phyloP scores from a whole-genome alignment of 345 rosid species.

The Eucalyptus marginata region DNA sequence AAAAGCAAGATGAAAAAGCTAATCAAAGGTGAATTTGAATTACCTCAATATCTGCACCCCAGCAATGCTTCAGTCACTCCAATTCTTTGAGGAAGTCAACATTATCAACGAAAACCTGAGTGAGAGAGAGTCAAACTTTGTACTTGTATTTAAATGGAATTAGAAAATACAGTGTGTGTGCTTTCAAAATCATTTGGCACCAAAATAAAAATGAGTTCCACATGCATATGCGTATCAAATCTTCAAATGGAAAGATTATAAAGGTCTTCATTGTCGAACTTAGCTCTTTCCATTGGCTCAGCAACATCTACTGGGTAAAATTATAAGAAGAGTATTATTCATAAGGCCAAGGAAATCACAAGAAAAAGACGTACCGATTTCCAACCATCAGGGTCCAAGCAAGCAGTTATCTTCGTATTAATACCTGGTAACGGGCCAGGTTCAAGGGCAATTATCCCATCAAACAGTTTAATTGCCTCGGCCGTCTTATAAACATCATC shows the following conservation, averaged over 20 bases:
- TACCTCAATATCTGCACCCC: background rate
- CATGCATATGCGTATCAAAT: background rate
- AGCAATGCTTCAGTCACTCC: slow-evolving; percentile 25
- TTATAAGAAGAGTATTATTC: background rate
- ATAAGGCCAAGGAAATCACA: background rate
- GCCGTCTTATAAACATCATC: slow-evolving; percentile 94
- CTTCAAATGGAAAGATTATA: background rate
- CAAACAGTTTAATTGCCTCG: slow-evolving; percentile 64
- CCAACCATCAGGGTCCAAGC: slow-evolving; percentile 98
- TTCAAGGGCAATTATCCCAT: slow-evolving; percentile 77
- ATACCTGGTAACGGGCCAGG: slow-evolving; percentile 97
- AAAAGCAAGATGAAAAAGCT: background rate
- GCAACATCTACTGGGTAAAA: background rate
- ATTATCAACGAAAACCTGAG: slow-evolving; percentile 82
- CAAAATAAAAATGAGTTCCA: background rate
- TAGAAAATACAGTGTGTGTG: background rate
- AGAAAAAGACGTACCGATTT: slow-evolving; percentile 43
- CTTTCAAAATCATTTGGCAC: background rate
- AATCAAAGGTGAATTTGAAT: background rate
- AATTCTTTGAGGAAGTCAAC: slow-evolving; percentile 76
- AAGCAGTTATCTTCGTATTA: slow-evolving; percentile 86
- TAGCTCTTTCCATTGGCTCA: background rate
- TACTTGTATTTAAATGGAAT: background rate
- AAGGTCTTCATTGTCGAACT: background rate
- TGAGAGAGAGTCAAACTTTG: background rate